Evolutionary conservation across 768 basidiomycete species (phyloP).

Genomic region (Termitomyces sp.): DNA sequence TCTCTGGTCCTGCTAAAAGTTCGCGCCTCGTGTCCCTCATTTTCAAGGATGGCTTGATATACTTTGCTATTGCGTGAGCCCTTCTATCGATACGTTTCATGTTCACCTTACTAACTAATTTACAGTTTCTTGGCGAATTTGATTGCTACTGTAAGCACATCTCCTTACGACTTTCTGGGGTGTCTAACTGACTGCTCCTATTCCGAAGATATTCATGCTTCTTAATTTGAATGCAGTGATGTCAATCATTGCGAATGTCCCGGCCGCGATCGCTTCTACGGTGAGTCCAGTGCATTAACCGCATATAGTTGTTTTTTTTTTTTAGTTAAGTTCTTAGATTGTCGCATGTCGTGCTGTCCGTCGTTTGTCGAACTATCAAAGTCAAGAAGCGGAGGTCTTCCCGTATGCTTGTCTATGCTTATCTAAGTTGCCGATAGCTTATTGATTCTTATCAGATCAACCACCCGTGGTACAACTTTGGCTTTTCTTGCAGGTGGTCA

Average conservation of each 20-base stretch:
- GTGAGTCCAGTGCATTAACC: conserved; percentile 28
- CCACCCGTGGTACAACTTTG: conserved; percentile 48
- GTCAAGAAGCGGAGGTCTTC: conserved; percentile 45
- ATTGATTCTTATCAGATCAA: conserved; percentile 19
- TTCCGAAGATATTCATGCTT: conserved; percentile 49
- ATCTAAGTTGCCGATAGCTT: not conserved
- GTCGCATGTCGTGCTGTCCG: conserved; percentile 59
- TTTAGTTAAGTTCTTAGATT: conserved; percentile 36
- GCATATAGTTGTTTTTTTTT: not conserved
- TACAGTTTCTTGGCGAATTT: conserved; percentile 62
- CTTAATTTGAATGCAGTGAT: conserved; percentile 66
- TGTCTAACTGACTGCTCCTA: not conserved
- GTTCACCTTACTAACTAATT: conserved; percentile 1
- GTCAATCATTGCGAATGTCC: conserved; percentile 71
- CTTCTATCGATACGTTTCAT: not conserved
- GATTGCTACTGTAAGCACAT: conserved; percentile 52
- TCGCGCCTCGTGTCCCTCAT: conserved; percentile 59
- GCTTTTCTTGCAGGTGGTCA: conserved; percentile 49
- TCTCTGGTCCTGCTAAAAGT: conserved; percentile 36
- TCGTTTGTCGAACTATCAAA: conserved; percentile 54
- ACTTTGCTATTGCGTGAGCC: conserved; percentile 65
- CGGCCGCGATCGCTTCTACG: conserved; percentile 62
- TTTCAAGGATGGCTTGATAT: conserved; percentile 69
- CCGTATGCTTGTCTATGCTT: conserved; percentile 32
- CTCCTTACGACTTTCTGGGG: not conserved